Percentiles rank a stretch among this genome's conserved stretches.
phyloP scores from a whole-genome alignment of 371 early-diverging fungal genomes.

The Globomyces sp. region DNA sequence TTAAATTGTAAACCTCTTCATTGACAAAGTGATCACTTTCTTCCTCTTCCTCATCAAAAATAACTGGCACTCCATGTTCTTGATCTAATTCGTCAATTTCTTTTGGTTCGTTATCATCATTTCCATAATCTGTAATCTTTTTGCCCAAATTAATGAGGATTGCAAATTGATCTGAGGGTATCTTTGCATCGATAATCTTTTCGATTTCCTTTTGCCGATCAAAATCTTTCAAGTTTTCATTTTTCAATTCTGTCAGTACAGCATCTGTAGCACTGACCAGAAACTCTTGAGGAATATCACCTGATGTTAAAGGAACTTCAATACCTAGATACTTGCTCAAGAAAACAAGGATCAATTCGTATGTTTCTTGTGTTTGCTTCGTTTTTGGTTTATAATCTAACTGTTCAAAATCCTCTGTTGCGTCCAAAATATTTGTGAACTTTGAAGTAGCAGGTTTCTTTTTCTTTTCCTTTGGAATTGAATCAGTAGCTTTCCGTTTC shows the following conservation, averaged over 20 bases:
- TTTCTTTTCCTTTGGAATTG: slow-evolving; percentile 6
- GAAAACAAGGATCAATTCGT: slow-evolving; percentile 84
- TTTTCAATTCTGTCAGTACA: slow-evolving; percentile 79
- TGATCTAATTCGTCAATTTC: slow-evolving; percentile 43
- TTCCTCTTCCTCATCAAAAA: slow-evolving; percentile 65
- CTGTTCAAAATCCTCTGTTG: slow-evolving; percentile 88
- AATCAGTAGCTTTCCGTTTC: background rate
- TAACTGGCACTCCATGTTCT: slow-evolving; percentile 63
- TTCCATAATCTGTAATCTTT: slow-evolving; percentile 85
- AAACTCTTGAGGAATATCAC: slow-evolving; percentile 87
- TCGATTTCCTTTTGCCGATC: slow-evolving; percentile 87
- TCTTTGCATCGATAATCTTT: slow-evolving; percentile 57
- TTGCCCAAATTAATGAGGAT: slow-evolving; percentile 87
- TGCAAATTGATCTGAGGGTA: slow-evolving; percentile 78
- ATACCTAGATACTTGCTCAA: slow-evolving; percentile 61
- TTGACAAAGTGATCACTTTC: slow-evolving; percentile 51
- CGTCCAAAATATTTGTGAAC: slow-evolving; percentile 79
- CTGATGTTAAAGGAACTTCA: slow-evolving; percentile 24
- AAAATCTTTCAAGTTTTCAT: slow-evolving; percentile 79
- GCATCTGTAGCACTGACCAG: slow-evolving; percentile 88
- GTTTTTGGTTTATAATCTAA: slow-evolving; percentile 88
- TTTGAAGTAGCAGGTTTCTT: background rate
- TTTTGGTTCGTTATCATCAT: slow-evolving; percentile 31
- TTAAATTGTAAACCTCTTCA: slow-evolving; percentile 13
- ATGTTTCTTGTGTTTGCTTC: slow-evolving; percentile 87